Evolutionary conservation across 1,284 basidiomycete species (phyloP).

Genomic region (Trichosporon sp.): DNA sequence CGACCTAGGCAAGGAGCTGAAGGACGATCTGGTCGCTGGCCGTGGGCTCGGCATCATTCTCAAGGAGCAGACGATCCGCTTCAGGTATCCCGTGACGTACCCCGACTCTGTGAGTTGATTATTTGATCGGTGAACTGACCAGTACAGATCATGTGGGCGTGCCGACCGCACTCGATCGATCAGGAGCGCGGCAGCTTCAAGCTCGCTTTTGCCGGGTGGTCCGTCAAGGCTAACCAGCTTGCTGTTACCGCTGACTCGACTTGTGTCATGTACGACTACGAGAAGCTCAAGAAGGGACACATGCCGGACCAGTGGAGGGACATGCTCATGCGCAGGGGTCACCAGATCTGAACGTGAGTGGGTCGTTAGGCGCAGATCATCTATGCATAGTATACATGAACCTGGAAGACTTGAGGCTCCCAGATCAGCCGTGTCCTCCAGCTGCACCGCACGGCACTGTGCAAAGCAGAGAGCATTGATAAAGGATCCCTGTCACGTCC

Average conservation of each 20-base stretch:
- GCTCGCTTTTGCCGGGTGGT: constrained; percentile 34
- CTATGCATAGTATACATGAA: neutral
- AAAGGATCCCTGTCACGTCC: too few relatives aligned
- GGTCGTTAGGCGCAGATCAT: too few relatives aligned
- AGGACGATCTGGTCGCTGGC: constrained; percentile 20
- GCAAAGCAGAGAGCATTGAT: too few relatives aligned
- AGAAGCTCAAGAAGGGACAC: constrained; percentile 32
- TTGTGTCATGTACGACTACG: constrained; percentile 46
- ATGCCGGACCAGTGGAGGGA: constrained; percentile 33
- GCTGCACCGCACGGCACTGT: neutral
- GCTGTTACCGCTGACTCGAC: constrained; percentile 30
- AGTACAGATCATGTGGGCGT: constrained; percentile 38
- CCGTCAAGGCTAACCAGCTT: constrained; percentile 33
- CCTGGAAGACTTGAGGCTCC: too few relatives aligned
- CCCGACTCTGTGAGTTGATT: constrained; percentile 38
- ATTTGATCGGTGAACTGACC: neutral
- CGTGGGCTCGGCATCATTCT: constrained; percentile 37
- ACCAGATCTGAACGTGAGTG: neutral
- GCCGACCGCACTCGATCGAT: constrained; percentile 31
- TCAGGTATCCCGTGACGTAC: constrained; percentile 41
- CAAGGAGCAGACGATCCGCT: constrained; percentile 25
- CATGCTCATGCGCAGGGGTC: constrained; percentile 17
- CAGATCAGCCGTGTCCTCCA: too few relatives aligned
- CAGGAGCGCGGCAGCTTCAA: constrained; percentile 33
- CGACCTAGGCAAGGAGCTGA: constrained; percentile 24